Evolutionary conservation across 495 filamentous ascomycete genomes (phyloP), one percentile per base, ranked within the genome.

Genomic region (Xylaria longipes): DNA sequence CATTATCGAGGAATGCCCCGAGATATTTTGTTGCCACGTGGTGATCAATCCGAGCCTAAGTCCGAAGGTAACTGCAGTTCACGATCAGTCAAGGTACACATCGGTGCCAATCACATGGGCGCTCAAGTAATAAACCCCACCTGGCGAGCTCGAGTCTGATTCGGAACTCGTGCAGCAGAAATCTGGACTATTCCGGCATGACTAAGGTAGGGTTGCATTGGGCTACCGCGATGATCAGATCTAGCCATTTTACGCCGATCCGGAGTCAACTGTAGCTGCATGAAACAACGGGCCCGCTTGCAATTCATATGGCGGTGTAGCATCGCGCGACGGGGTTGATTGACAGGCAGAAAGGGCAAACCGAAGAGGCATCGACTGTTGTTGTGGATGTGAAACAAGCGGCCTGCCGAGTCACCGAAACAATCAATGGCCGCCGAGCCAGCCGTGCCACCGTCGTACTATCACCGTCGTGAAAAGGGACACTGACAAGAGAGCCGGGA

Each of bases 291-390:
- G 69, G 45, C n/a, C 48, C 60, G 48, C 60, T 63, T 57, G 50
- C 48, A 57, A 41, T 65, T 50, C 48, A 65, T 65, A 71, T 71
- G 69, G 69, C 69, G 69, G 69, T 71, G 69, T 71, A 71, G 69
- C 62, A 71, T 71, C 52, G 60, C 61, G 69, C 57, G 29, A 57
- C 27, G 27, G 29, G 31, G 4, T 29, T 39, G 39, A 35, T 0
- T 39, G 62, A 66, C 31, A 39, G 37, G 37, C 22, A 37, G 22
- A 31, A 62, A 43, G 68, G 61, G 60, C 27, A 48, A n/a, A 45
- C 41, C 15, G 50, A 48, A 50, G 45, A 45, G 37, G 25, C 35
- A 37, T 43, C 15, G 27, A 12, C 3, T 31, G 41, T 25, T 31
- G 45, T 60, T 52, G 43, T 25, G 58, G 68, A 43, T 63, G 39